Conservation (phyloP, 257 asterid genomes). For the Solanum pennellii region DNA sequence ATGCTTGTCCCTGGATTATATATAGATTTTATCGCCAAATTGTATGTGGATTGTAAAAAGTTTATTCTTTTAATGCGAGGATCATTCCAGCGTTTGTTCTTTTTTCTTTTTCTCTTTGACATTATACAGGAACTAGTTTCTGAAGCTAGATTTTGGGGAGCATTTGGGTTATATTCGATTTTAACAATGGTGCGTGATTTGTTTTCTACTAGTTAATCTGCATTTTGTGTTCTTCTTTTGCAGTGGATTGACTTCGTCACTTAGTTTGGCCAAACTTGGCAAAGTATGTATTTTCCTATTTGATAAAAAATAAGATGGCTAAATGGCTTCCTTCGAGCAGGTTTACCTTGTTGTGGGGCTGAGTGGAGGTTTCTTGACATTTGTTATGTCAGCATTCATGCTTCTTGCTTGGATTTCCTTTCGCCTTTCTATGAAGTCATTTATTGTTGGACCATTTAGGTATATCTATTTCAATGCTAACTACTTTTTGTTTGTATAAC, state of each 20-base stretch:
- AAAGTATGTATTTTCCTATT: not conserved
- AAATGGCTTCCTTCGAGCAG: conserved; percentile 42
- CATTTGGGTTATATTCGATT: conserved; percentile 83
- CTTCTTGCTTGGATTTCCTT: conserved; percentile 76
- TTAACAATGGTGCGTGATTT: conserved; percentile 58
- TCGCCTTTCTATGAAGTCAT: conserved; percentile 40
- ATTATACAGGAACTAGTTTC: conserved; percentile 55
- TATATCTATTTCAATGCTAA: conserved; percentile 3
- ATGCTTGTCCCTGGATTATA: not conserved
- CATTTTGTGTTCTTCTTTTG: not conserved
- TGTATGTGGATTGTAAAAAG: not conserved
- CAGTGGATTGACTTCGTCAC: not conserved
- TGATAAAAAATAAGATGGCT: conserved; percentile 9
- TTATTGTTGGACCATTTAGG: conserved; percentile 74
- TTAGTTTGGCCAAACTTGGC: not conserved
- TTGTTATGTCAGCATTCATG: conserved; percentile 57
- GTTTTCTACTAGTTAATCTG: not conserved
- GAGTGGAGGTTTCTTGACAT: conserved; percentile 83
- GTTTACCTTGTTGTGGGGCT: conserved; percentile 68
- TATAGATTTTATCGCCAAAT: not conserved
- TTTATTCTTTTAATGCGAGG: not conserved
- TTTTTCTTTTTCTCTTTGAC: not conserved
- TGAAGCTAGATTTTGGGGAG: conserved; percentile 99
- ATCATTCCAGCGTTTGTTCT: not conserved
- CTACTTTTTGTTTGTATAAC: not conserved